Percentiles rank a stretch among this genome's conserved stretches.
Conservation (phyloP, 768 basidiomycete genomes). For the Collybia mongolica region DNA sequence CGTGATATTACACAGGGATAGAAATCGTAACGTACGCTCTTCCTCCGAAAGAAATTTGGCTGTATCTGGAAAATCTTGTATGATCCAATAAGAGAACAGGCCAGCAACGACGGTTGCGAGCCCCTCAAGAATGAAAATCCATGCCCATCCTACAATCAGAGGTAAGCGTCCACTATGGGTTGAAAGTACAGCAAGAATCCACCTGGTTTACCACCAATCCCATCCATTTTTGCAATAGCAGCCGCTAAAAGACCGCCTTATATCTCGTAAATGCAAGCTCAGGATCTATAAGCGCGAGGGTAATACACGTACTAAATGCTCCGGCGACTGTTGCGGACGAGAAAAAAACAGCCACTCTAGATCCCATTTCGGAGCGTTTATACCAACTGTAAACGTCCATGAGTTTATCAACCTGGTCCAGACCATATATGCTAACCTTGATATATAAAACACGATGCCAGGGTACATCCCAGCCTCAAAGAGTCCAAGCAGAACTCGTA, state of each 20-base stretch:
- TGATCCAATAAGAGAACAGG: constrained; percentile 64
- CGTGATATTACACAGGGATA: neutral
- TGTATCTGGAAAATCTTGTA: constrained; percentile 77
- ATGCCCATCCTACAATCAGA: constrained; percentile 46
- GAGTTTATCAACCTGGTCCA: neutral
- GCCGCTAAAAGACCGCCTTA: constrained; percentile 64
- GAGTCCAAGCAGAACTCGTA: constrained; percentile 63
- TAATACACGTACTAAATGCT: constrained; percentile 56
- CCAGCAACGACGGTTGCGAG: constrained; percentile 62
- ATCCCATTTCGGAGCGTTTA: constrained; percentile 71
- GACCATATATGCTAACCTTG: constrained; percentile 37
- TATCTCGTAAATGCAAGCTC: no score
- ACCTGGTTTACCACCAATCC: constrained; percentile 59
- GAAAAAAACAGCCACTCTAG: constrained; percentile 74
- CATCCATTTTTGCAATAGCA: constrained; percentile 71
- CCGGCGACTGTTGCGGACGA: constrained; percentile 79
- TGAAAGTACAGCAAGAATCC: constrained; percentile 43
- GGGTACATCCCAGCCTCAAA: constrained; percentile 60
- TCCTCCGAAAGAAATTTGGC: constrained; percentile 66
- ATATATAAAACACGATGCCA: constrained; percentile 61
- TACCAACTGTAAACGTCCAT: constrained; percentile 59
- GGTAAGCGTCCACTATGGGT: neutral
- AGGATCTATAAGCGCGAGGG: neutral
- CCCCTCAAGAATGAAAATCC: constrained; percentile 78
- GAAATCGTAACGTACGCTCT: constrained; percentile 44